Base-by-base conservation (phyloP, 2,329 filamentous ascomycete genomes). In the Alternaria incomplexa region DNA sequence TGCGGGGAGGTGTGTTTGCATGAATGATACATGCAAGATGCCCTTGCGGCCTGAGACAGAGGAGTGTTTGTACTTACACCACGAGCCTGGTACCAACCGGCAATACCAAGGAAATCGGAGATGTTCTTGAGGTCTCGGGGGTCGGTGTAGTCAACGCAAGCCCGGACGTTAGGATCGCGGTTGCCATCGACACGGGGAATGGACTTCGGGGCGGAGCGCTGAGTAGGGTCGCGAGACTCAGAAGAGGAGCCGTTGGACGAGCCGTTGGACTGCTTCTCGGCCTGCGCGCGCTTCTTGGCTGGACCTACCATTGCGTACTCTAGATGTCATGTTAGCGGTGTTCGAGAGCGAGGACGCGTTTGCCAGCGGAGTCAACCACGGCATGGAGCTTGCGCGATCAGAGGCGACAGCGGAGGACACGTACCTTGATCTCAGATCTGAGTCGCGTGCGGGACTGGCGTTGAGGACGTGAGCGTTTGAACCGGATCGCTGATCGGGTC, bases 301-400 rank as follows among this genome's bases (percentile, higher is more conserved):
- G 80, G 71, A 44, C 77, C 79, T 22, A 70, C 79, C 81, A 83
- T 83, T 44, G 58, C 66, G 62, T 56, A 63, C 52, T 64, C 64
- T 75, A 58, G 30, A 58, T 26, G 11, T 32, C 62, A 56, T 61
- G 63, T 75, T 62, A 77, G 71, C 51, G 61, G 48, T 66, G 63
- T 28, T 51, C 22, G 30, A 36, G 50, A 47, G 57, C 50, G 55
- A 52, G 46, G 40, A 59, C 25, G 30, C 9, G 43, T 53, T 36
- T 61, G 43, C 47, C 11, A 17, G 40, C 25, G 12, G 52, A 17
- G 32, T 20, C 28, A 23, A 32, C n/a, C 3, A 20, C 43, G 40
- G 32, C 13, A 15, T 23, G 9, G 47, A n/a, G 25, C 28, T 50
- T 45, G 5, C 28, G 32, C 46, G n/a, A 32, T 45, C 3, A 52